phyloP scores from a whole-genome alignment of 2,329 filamentous ascomycete species.

The Hypocreales sp. region DNA sequence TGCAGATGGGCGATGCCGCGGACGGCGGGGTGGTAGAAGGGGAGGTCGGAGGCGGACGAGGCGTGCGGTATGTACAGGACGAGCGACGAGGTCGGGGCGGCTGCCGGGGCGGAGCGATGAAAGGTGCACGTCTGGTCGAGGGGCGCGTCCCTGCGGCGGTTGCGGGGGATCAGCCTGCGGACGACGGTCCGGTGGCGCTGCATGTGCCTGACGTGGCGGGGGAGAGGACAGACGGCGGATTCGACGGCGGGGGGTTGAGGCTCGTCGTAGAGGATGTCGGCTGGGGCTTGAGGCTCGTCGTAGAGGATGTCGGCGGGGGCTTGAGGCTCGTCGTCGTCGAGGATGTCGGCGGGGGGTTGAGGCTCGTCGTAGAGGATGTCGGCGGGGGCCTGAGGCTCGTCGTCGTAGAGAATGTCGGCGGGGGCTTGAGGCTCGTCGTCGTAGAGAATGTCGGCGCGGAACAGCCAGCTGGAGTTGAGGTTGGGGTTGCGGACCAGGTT shows the following conservation, averaged over 20 bases:
- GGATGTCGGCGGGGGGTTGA: too few species aligned
- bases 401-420: conserved; percentile 2
- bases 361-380: neutral
- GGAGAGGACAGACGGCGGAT: conserved; percentile 2
- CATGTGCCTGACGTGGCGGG: conserved; percentile 10
- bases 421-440: conserved; percentile 8
- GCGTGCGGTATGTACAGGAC: conserved; percentile 71
- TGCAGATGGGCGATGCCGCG: conserved; percentile 63
- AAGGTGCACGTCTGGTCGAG: conserved; percentile 75
- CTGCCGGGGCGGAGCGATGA: conserved; percentile 25
- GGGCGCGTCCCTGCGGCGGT: conserved; percentile 57
- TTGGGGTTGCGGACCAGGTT: conserved; percentile 70
- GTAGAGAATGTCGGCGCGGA: conserved; percentile 58
- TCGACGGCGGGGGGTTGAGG: neutral
- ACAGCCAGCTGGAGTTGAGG: conserved; percentile 61
- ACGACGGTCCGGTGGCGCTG: conserved; percentile 49
- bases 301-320: neutral
- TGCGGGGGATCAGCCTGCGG: conserved; percentile 66
- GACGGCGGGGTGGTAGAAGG: conserved; percentile 79
- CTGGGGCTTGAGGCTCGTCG: too few species aligned
- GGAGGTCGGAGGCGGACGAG: conserved; percentile 43
- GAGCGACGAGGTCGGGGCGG: conserved; percentile 13
- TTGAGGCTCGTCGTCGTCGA: too few species aligned
- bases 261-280: too few species aligned
- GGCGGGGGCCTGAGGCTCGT: neutral